Evolutionary conservation across 176 grass and related monocot species (phyloP), one percentile per base, ranked within the genome.

Genomic region (Phoenix roebelenii): DNA sequence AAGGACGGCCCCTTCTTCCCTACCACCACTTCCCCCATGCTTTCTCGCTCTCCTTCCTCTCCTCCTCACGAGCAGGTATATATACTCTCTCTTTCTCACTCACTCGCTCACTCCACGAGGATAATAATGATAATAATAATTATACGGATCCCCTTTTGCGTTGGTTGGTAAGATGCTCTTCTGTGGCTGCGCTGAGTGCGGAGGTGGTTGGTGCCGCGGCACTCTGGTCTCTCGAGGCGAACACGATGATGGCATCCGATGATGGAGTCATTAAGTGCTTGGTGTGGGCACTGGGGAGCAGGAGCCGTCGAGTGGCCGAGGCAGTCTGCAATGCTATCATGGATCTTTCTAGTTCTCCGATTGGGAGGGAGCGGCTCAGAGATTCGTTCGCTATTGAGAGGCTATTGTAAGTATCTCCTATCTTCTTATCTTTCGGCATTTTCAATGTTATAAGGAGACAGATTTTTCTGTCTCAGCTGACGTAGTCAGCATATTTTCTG

Each of bases 401-500:
- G 18, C 65, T 85, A 82, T 89, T 89, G 86, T 89, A 60, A 89
- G 81, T 65, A 44, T 57, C 35, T 44, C 35, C 12, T 44, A 44
- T 44, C 35, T 44, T 44, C 9, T 44, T 44, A 12, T 14, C 35
- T 44, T 44, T 10, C 12, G 10, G 9, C 7, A 44, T 44, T 44
- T 44, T 39, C 35, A 39, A 39, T 39, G 9, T 39, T 7, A 39
- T 7, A 39, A 39, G 9, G 3, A 0, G 35, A 14, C 35, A 14
- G 28, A 44, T 44, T 12, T 44, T 12, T 12, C 7, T 12, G 9
- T 12, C 35, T 44, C 35, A 44, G 7, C 35, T 44, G 35, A 44
- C 35, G 12, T 44, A 10, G 26, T 28, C 26, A 28, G 1, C 2
- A 44, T 12, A 44, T 44, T 44, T 44, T 44, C 35, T 14, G 35